Evolutionary conservation across 306 rosid genomes (phyloP), one percentile per base, ranked within the genome.

Genomic region (Medicago ruthenica): DNA sequence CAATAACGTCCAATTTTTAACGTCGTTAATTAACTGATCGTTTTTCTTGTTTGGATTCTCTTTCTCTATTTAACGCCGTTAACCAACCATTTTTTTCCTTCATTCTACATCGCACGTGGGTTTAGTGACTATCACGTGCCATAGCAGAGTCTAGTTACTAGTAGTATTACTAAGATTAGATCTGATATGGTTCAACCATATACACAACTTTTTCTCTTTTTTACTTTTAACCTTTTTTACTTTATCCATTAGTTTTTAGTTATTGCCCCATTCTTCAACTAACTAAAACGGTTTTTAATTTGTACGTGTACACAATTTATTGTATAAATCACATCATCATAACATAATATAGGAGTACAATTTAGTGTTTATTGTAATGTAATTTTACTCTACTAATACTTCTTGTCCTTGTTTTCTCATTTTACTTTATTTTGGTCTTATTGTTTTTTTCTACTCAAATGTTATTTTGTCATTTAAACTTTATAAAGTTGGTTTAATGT

Each of bases 21-120:
- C 83, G 81, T 75, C 91, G 91, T 87, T 84, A 87, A 53, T 8
- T 71, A 80, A 87, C 88, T 67, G 16, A 80, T 77, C 85, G 81
- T 87, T 87, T 80, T 80, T 62, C 81, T 81, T 76, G 87, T 78
- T 59, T 76, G 22, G 44, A 15, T 70, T 51, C 41, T 22, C 10
- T 9, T 18, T 40, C 66, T 4, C 14, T 15, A 2, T 5, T 8
- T 81, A 34, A 87, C 90, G 67, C 53, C 84, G 88, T 87, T 75
- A 84, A 17, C 7, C 39, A 73, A 79, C 83, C 15, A 16, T 60
- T 18, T 50, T 61, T 66, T 34, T n/a, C 53, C 7, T 27, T 67
- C 79, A n/a, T 71, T 45, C 48, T 40, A 54, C 37, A 39, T 66
- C 7, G 83, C 89, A 86, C 81, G 87, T 83, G 87, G 65, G 58